Evolutionary conservation across 345 rosid species (phyloP), one percentile per base, ranked within the genome.

Genomic region (Draba incana): DNA sequence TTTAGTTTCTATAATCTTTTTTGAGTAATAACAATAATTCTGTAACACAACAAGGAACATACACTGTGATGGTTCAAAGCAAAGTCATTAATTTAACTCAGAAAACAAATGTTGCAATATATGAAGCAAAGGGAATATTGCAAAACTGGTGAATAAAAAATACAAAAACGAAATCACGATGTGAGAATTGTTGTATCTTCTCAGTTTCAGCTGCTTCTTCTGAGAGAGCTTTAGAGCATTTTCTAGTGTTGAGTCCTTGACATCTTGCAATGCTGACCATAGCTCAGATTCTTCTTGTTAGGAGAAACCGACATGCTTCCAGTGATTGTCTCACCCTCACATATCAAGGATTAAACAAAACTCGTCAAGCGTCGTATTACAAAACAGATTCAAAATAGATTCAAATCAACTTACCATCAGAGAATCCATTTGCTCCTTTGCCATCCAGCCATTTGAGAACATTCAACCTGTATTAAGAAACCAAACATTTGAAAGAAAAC

Each of bases 271-370:
- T 77, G 70, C 83, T 86, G 57, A 35, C 95, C 77, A 76, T 88
- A 94, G 55, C 80, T 85, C 56, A 94, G 81, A 80, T 94, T 91
- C 81, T 83, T 92, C 81, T 84, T 86, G 86, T 92, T 92, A 58
- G 79, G 88, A 16, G 97, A 82, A 66, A 92, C 93, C 1, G 98
- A 84, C 97, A 95, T 83, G 84, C 85, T 88, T 62, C 99, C 99
- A 28, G 57, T 75, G 38, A 95, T 49, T 11, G 89, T 79, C 82
- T 95, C 99, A 28, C 96, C 98, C 75, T 95, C 89, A 28, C 99
- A 89, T 31, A 92, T 81, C 20, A 20, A 20, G 20, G 20, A 20
- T 20, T 20, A 20, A 20, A 20, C 20, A 20, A 20, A 20, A 20
- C 20, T 20, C 20, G 20, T 20, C 20, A 20, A 20, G 20, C 20